phyloP scores from a whole-genome alignment of 176 grass and related monocot genomes.

The Eragrostis nindensis region DNA sequence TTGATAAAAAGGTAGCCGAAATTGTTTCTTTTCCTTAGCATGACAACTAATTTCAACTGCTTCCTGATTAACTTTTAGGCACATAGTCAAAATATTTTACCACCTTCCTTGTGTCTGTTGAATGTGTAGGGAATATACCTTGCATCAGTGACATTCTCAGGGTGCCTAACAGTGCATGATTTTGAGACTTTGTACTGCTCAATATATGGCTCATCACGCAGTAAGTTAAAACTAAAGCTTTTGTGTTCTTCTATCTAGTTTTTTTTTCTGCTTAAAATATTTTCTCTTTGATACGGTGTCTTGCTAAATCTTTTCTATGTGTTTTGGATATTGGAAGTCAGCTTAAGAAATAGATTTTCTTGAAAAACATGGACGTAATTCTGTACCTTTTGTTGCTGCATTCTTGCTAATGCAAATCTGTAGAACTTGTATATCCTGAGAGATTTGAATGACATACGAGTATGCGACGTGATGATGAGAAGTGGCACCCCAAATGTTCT shows the following conservation, averaged over 20 bases:
- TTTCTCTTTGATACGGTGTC: conserved; percentile 4
- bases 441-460: too few relatives aligned
- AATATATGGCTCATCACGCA: conserved; percentile 52
- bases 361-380: conserved; percentile 4
- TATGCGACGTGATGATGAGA: not conserved
- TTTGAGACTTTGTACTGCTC: conserved; percentile 90
- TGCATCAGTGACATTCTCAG: conserved; percentile 84
- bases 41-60: not conserved
- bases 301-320: conserved; percentile 5
- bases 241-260: not conserved
- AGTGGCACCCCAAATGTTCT: conserved; percentile 20
- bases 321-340: conserved; percentile 15
- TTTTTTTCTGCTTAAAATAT: conserved; percentile 4
- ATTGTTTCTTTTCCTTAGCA: conserved; percentile 36
- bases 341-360: conserved; percentile 29
- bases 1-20: conserved; percentile 76
- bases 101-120: conserved; percentile 41
- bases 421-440: conserved; percentile 14
- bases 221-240: conserved; percentile 59
- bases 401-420: conserved; percentile 32
- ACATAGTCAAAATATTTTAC: conserved; percentile 24
- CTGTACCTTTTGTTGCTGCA: conserved; percentile 24
- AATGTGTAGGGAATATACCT: conserved; percentile 85
- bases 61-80: not conserved
- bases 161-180: conserved; percentile 94